These are phyloP conservation scores for Wickerhamomyces sp. DNA, from an alignment of 1,139 yeast species.

Conservation along the genomic window DNA sequence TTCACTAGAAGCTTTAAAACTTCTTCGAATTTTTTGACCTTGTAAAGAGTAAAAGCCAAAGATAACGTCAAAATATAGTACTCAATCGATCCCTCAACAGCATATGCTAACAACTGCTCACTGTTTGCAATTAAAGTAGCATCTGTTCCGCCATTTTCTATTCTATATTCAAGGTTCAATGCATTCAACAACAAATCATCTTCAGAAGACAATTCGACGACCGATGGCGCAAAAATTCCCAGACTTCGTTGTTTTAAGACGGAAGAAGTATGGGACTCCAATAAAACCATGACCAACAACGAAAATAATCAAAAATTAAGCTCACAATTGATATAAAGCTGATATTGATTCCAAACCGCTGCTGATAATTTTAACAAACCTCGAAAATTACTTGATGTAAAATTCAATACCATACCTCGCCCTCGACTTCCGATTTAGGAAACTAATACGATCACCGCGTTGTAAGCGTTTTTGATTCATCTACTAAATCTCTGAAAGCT, in stretches of 20 bases:
- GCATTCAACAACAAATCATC: constrained; percentile 1
- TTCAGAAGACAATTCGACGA: not conserved
- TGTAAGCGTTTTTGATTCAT: no score
- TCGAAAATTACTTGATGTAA: no score
- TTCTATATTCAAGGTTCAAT: not conserved
- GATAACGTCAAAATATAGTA: not conserved
- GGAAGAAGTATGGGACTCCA: not conserved
- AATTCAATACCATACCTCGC: no score
- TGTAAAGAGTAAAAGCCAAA: not conserved
- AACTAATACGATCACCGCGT: no score
- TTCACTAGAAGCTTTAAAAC: not conserved
- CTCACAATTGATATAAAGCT: no score
- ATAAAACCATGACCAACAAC: not conserved
- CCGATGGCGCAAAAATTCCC: not conserved
- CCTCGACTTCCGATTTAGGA: no score
- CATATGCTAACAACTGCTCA: not conserved
- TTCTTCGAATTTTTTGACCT: not conserved
- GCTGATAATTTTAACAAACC: no score
- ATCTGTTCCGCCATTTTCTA: no score
- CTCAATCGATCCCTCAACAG: not conserved
- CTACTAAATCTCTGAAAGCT: no score
- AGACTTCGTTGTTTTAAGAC: not conserved
- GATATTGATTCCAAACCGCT: no score
- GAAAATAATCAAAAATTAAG: no score
- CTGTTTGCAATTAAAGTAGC: not conserved